A percentile compares a stretch with the other conserved stretches of the same genome.
Evolutionary conservation across 306 rosid genomes (phyloP).

Genomic region (Vigna hirtella): DNA sequence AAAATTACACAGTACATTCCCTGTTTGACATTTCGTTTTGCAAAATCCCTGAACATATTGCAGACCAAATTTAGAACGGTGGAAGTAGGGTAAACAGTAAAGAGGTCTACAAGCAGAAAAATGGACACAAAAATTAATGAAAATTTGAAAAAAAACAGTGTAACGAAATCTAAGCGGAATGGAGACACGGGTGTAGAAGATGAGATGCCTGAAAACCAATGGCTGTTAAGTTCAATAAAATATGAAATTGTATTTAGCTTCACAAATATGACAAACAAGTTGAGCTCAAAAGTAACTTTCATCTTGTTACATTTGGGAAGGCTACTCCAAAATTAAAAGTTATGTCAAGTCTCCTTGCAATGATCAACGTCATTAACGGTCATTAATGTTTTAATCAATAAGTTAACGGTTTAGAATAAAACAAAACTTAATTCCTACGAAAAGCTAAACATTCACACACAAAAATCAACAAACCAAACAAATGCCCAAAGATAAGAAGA

Average conservation of each 20-base stretch:
- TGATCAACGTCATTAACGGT: background rate
- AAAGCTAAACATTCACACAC: background rate
- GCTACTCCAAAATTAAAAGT: background rate
- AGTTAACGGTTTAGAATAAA: background rate
- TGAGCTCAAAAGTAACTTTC: background rate
- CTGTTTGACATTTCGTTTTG: background rate
- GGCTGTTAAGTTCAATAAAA: background rate
- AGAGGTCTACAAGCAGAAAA: background rate
- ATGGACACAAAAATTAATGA: background rate
- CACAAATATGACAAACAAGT: background rate
- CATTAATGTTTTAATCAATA: background rate
- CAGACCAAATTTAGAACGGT: background rate
- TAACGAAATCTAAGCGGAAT: background rate
- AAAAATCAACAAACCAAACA: background rate
- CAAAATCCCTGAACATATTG: background rate
- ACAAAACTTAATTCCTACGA: background rate
- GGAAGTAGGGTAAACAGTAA: background rate
- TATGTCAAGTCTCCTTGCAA: background rate
- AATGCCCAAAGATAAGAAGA: background rate
- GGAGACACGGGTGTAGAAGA: background rate
- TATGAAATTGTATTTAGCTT: background rate
- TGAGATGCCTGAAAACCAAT: conserved; percentile 4
- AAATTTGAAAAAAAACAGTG: background rate
- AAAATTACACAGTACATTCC: background rate
- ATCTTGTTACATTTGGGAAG: background rate